These are phyloP conservation scores for Amylocystis lapponica DNA, from an alignment of 768 basidiomycete genomes.

Conservation along the genomic window DNA sequence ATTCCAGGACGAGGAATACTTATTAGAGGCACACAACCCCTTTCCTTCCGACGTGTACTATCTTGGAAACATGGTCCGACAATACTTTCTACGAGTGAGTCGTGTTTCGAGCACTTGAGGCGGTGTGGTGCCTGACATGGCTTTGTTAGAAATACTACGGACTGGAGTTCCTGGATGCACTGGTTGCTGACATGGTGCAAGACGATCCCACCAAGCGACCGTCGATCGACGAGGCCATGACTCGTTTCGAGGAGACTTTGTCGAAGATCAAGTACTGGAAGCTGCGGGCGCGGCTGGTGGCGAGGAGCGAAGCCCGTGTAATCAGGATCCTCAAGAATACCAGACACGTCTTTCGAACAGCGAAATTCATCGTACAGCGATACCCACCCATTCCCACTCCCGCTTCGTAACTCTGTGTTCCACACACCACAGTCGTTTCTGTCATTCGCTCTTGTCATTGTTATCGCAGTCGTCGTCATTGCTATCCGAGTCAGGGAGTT, in stretches of 20 bases:
- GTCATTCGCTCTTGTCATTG: too few relatives aligned
- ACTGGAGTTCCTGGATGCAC: conserved; percentile 20
- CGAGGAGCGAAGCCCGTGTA: conserved; percentile 1
- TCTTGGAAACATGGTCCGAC: conserved; percentile 10
- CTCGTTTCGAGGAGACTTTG: conserved; percentile 4
- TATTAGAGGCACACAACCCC: conserved; percentile 3
- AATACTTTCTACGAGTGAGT: conserved; percentile 6
- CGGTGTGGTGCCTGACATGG: background rate
- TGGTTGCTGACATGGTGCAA: conserved; percentile 22
- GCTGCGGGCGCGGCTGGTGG: conserved; percentile 3
- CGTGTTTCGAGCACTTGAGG: too few relatives aligned
- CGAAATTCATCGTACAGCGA: background rate
- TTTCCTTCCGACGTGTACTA: conserved; percentile 17
- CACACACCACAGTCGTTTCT: too few relatives aligned
- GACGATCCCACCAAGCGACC: conserved; percentile 22
- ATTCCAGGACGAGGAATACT: conserved; percentile 1
- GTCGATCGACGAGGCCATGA: conserved; percentile 12
- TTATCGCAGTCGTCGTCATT: too few relatives aligned
- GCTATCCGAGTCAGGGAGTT: too few relatives aligned
- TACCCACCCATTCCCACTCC: conserved; percentile 4
- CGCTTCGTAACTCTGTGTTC: too few relatives aligned
- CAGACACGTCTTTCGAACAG: conserved; percentile 4
- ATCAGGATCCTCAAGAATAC: background rate
- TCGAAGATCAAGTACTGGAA: background rate
- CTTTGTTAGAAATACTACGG: conserved; percentile 13